A percentile compares a stretch with the other conserved stretches of the same genome.
Conservation (phyloP, 192 early-diverging fungal genomes). For the Chytriomyces confervae region DNA sequence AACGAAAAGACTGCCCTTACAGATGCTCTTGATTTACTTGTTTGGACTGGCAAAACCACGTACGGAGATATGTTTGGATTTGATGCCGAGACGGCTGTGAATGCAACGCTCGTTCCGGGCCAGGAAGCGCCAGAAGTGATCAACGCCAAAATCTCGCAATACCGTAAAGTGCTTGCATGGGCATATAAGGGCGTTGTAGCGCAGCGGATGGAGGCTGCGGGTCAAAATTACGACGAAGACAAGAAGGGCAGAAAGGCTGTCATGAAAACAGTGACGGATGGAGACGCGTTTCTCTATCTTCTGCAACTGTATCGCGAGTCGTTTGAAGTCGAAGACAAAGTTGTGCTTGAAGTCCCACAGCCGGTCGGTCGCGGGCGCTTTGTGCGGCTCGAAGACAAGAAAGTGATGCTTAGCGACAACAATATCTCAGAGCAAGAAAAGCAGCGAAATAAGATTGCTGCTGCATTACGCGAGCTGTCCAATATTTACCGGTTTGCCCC, state of each 20-base stretch:
- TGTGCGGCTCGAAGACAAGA: background rate
- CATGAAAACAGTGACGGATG: slow-evolving; percentile 24
- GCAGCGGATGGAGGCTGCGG: background rate
- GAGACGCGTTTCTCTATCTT: slow-evolving; percentile 22
- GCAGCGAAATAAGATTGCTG: slow-evolving; percentile 31
- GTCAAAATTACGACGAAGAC: slow-evolving; percentile 5
- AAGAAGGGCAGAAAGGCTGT: background rate
- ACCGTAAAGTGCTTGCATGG: slow-evolving; percentile 18
- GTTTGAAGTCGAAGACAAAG: slow-evolving; percentile 13
- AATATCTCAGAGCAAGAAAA: slow-evolving; percentile 22
- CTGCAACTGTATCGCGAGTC: slow-evolving; percentile 16
- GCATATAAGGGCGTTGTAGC: slow-evolving; percentile 24
- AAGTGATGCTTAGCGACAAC: background rate
- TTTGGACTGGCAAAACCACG: slow-evolving; percentile 32
- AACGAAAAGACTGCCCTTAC: background rate
- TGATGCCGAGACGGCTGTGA: slow-evolving; percentile 33
- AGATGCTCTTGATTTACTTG: slow-evolving; percentile 16
- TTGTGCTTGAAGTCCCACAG: background rate
- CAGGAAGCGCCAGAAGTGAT: slow-evolving; percentile 33
- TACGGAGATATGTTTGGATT: slow-evolving; percentile 42
- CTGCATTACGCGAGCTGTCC: slow-evolving; percentile 33
- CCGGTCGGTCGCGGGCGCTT: slow-evolving; percentile 13
- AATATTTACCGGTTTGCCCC: slow-evolving; percentile 40
- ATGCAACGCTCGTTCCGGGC: slow-evolving; percentile 26
- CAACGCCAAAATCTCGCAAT: slow-evolving; percentile 33